Evolutionary conservation across 192 early-diverging fungal species (phyloP), one percentile per base, ranked within the genome.

Genomic region (Backusella tarrabulga): DNA sequence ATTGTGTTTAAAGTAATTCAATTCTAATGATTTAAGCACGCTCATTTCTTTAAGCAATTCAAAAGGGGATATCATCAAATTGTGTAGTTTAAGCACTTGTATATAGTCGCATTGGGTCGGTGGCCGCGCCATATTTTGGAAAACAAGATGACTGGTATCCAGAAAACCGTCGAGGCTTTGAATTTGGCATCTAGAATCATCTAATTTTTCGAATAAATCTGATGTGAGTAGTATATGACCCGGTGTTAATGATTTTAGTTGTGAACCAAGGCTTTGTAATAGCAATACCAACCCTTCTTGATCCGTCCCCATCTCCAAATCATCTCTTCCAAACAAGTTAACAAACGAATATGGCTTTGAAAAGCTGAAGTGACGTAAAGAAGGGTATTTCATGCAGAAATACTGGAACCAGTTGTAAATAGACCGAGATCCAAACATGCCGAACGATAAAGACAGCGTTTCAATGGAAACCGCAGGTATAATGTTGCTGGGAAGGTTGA

Each of bases 301-400:
- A 29, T 63, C 56, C 23, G 56, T 29, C 12, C 56, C 56, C 2
- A 26, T 29, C 12, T 63, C 56, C 26, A 26, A 29, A 4, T 63
- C 56, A 14, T 63, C 56, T 26, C 56, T 23, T 9, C 23, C 56
- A 63, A 63, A 63, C 12, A 63, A 29, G 56, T 63, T 63, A 2
- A 63, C 56, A 63, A 63, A 63, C 8, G 56, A 63, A 29, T 26
- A 63, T 63, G 56, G 56, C 26, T 63, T 63, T 63, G 56, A 63
- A 63, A 29, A 63, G 26, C 23, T 63, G 11, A 63, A 63, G 23
- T 63, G 56, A 4, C 11, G 56, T n/a, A 63, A 63, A 29, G 7
- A 63, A 3, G 56, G 56, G n/a, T 63, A 63, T 14, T 63, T 63
- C 26, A 23, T 63, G 26, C 56, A 63, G 12, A 63, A 63, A 63